Conservation (phyloP, 208 protist species). For the Leishmania tarentolae region DNA sequence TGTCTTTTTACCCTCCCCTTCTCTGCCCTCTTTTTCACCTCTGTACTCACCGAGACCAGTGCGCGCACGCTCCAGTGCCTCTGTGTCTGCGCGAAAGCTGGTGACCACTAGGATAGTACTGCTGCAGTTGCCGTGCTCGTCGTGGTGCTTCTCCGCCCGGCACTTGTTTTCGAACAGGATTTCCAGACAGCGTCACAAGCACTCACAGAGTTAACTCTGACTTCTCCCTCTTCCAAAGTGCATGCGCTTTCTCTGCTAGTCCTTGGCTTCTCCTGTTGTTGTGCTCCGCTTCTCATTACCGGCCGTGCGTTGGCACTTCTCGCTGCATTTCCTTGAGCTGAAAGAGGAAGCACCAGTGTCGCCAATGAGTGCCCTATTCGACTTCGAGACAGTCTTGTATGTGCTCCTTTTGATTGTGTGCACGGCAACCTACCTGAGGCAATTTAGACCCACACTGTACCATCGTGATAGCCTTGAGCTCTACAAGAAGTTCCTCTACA, state of each 20-base stretch:
- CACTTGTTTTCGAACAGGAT: neutral
- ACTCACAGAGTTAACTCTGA: neutral
- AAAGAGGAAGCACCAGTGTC: neutral
- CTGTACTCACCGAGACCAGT: neutral
- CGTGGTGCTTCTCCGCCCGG: neutral
- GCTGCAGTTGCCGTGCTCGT: neutral
- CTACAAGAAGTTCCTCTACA: conserved; percentile 92
- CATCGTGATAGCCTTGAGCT: conserved; percentile 84
- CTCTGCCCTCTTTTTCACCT: neutral
- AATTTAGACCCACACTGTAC: conserved; percentile 87
- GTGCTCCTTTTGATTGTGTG: conserved; percentile 88
- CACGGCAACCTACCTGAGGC: conserved; percentile 88
- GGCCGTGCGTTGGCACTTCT: neutral
- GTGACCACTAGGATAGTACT: neutral
- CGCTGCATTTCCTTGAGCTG: neutral
- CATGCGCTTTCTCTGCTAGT: neutral
- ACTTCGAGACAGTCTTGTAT: conserved; percentile 88
- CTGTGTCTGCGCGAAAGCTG: neutral
- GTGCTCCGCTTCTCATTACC: neutral
- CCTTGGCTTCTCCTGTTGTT: neutral
- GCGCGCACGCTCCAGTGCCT: neutral
- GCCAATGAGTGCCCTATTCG: conserved; percentile 88
- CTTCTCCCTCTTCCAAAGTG: neutral
- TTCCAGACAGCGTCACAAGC: neutral
- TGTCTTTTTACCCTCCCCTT: neutral